These are phyloP conservation scores for Picea mariana DNA, from an alignment of 83 land plant species.

Conservation along the genomic window DNA sequence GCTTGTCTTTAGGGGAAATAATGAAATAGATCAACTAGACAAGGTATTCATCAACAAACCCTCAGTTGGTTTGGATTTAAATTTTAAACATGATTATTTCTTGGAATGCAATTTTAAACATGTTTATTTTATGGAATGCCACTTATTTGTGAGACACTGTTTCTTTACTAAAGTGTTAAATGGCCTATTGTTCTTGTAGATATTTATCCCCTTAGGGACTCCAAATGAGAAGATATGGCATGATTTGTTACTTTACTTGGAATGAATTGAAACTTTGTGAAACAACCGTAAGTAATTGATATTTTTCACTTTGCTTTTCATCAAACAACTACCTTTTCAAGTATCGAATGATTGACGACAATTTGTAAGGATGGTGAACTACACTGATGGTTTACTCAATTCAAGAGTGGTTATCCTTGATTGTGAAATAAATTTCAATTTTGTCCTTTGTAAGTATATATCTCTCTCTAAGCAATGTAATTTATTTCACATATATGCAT, in stretches of 20 bases:
- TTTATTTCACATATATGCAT: too few species aligned
- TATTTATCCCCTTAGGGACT: conserved; percentile 79
- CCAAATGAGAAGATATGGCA: conserved; percentile 94
- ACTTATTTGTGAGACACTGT: neutral
- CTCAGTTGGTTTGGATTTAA: too few species aligned
- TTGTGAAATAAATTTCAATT: too few species aligned
- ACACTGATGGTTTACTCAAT: too few species aligned
- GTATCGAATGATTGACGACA: too few species aligned
- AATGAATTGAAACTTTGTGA: conserved; percentile 62
- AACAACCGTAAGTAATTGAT: conserved; percentile 66
- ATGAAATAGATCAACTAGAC: conserved; percentile 81
- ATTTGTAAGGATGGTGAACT: too few species aligned
- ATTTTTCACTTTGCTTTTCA: neutral
- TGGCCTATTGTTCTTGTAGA: conserved; percentile 33
- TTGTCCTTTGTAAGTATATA: too few species aligned
- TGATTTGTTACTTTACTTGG: conserved; percentile 73
- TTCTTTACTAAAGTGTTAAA: too few species aligned
- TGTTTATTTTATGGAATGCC: neutral
- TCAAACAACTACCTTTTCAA: too few species aligned
- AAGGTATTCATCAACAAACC: conserved; percentile 45
- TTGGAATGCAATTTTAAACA: neutral
- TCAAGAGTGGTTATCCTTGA: too few species aligned
- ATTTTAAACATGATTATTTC: neutral
- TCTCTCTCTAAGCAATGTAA: too few species aligned
- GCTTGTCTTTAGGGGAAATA: conserved; percentile 81